Evolutionary conservation across 371 early-diverging fungal species (phyloP).

Genomic region (Rhizopus sp.): DNA sequence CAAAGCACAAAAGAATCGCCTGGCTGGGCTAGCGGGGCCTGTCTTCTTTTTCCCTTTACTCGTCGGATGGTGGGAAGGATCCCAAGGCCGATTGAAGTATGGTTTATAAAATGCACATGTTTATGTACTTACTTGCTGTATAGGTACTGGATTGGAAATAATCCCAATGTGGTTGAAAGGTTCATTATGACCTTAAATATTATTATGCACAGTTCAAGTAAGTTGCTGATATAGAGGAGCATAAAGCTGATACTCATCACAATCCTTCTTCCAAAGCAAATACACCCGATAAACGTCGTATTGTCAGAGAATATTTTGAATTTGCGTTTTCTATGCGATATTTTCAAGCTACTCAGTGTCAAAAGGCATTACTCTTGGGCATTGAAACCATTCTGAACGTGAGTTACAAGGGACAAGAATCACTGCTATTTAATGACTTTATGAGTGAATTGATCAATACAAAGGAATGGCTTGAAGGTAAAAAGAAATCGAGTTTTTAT

Average conservation of each 20-base stretch:
- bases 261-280: constrained; percentile 28
- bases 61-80: constrained; percentile 55
- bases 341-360: constrained; percentile 21
- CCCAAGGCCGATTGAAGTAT: constrained; percentile 39
- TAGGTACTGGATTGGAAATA: constrained; percentile 41
- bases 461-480: constrained; percentile 48
- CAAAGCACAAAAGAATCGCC: constrained; percentile 23
- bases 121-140: background rate
- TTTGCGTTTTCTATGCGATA: constrained; percentile 45
- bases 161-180: constrained; percentile 33
- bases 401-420: constrained; percentile 36
- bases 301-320: constrained; percentile 50
- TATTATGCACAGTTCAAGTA: constrained; percentile 48
- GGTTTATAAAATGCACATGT: background rate
- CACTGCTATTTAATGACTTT: constrained; percentile 32
- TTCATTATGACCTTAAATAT: constrained; percentile 49
- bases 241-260: background rate
- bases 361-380: constrained; percentile 39
- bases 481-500: background rate
- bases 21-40: constrained; percentile 41
- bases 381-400: constrained; percentile 38
- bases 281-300: constrained; percentile 38
- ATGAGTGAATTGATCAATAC: constrained; percentile 29
- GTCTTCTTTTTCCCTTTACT: constrained; percentile 50
- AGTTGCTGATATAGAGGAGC: background rate